Base-by-base conservation (phyloP, 164 flowering plant genomes). In the Vitis amurensis region DNA sequence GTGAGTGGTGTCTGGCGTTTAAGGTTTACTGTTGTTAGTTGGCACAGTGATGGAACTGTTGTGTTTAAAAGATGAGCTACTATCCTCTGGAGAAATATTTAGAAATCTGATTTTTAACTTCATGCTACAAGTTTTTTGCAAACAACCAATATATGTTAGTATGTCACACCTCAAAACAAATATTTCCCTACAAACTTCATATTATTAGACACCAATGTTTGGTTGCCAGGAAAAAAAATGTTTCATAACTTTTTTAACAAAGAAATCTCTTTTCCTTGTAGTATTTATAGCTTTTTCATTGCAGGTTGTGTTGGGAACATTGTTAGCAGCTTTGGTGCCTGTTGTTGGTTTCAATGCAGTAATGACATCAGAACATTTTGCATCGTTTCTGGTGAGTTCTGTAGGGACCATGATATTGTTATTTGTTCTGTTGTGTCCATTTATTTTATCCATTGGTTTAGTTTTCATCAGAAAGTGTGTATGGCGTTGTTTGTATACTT, bases 331-430 rank as follows among this genome's bases (percentile, higher is more conserved):
- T 27, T 77, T 96, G 84, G 99, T 96, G 60, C 99, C 99, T 73
- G 97, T 96, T 64, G 99, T 96, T 69, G 99, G 99, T 49, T 96
- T 96, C 68, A 96, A 96, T 85, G 99, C 99, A 23, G 97, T 96
- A 67, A 84, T 96, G 95, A 96, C 99, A 68, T 96, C 99, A 2
- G 99, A 96, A 70, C 98, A 96, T 85, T 96, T 96, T 89, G 99
- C 94, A 10, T 96, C 99, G 62, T 96, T 96, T 83, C 71, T 96
- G 93, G 99, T 96, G 63, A 84, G 94, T 72, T 61, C 10, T 31
- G 48, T 47, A 17, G 47, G 30, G 31, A 37, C 44, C 59, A 29
- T 37, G 44, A 37, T 37, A 3, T 2, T 37, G 44, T 19, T 58
- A 50, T 13, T 67, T 15, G 6, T 6, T 8, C 30, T 7, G 17